Evolutionary conservation across 345 rosid genomes (phyloP).

Genomic region (Populus simonii): DNA sequence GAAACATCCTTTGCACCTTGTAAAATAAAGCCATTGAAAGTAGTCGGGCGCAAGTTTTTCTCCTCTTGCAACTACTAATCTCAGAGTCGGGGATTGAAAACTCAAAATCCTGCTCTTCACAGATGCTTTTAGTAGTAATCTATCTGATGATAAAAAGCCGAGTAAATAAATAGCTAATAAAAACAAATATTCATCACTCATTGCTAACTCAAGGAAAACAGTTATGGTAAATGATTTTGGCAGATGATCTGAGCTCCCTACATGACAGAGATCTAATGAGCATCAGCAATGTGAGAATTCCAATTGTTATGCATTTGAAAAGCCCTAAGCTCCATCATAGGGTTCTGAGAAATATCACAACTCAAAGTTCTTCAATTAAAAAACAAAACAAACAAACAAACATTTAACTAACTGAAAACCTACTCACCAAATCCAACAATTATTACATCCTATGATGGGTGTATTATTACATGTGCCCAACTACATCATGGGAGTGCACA

Average conservation of each 20-base stretch:
- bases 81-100: not conserved
- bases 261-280: not conserved
- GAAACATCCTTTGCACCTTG: not conserved
- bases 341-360: not conserved
- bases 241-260: not conserved
- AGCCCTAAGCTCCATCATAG: not conserved
- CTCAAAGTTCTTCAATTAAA: slow-evolving; percentile 10
- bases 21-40: not conserved
- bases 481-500: not conserved
- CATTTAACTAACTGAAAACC: slow-evolving; percentile 8
- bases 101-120: no score
- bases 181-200: not conserved
- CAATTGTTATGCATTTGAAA: not conserved
- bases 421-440: slow-evolving; percentile 12
- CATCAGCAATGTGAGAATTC: not conserved
- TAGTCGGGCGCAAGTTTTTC: not conserved
- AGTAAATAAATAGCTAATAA: not conserved
- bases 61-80: not conserved
- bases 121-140: no score
- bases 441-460: not conserved
- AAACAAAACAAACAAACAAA: slow-evolving; percentile 1
- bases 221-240: not conserved
- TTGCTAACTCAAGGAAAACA: not conserved
- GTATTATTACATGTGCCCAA: slow-evolving; percentile 18
- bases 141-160: not conserved